Percentiles rank a stretch among this genome's conserved stretches.
phyloP scores from a whole-genome alignment of 352 stramenopile genomes.

The Globisporangium carolinianum region DNA sequence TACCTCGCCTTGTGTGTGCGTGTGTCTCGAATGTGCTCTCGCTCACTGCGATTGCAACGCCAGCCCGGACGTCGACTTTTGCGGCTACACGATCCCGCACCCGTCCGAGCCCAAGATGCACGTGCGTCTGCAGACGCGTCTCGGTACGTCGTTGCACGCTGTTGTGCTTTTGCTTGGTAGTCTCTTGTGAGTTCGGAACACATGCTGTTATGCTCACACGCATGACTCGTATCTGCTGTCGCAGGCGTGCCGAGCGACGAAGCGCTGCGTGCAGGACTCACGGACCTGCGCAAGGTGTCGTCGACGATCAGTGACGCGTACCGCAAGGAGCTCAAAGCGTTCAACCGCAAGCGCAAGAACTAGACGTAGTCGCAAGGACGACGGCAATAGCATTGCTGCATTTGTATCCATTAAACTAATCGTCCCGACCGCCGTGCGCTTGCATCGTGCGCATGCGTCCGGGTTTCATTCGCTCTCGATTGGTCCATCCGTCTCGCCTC shows the following conservation, averaged over 20 bases:
- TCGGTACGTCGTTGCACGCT: constrained; percentile 23
- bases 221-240: no score
- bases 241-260: constrained; percentile 56
- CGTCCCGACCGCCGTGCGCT: no score
- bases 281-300: constrained; percentile 67
- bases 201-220: no score
- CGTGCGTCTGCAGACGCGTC: constrained; percentile 86
- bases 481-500: no score
- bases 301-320: constrained; percentile 68
- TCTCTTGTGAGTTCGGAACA: no score
- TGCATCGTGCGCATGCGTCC: no score
- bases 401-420: constrained; percentile 12
- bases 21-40: not conserved
- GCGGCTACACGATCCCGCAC: constrained; percentile 94
- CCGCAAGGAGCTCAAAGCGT: constrained; percentile 77
- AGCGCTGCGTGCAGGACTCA: constrained; percentile 50
- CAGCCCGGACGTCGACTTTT: constrained; percentile 90
- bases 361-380: constrained; percentile 13
- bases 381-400: constrained; percentile 1
- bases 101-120: constrained; percentile 94
- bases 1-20: not conserved
- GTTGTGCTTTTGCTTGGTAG: not conserved
- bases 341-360: constrained; percentile 79
- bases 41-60: not conserved
- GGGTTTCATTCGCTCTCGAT: no score